These are phyloP conservation scores for Pseudogymnoascus sp. DNA, from an alignment of 2,329 filamentous ascomycete species.

Conservation along the genomic window DNA sequence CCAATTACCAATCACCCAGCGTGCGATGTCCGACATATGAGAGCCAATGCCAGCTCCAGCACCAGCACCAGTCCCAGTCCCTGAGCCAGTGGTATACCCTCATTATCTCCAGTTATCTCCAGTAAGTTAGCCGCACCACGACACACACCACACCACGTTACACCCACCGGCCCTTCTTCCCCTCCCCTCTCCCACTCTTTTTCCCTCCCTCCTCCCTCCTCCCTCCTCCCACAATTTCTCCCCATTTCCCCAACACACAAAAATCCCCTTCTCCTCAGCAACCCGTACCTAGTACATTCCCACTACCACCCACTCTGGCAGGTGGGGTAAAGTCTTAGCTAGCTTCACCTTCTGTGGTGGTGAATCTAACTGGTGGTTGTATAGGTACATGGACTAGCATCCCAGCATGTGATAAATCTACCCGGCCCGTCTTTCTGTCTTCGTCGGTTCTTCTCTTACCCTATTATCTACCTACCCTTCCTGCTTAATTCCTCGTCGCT, in stretches of 20 bases:
- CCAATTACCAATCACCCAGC: no score
- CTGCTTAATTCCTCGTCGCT: no score
- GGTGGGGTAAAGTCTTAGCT: neutral
- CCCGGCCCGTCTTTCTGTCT: neutral
- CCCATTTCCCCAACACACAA: neutral
- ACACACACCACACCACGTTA: neutral
- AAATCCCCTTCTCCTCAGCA: neutral
- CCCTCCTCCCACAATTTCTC: neutral
- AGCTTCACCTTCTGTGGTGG: neutral
- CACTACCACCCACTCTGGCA: neutral
- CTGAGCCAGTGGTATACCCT: no score
- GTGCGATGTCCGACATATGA: no score
- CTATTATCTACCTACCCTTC: no score
- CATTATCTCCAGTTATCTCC: neutral
- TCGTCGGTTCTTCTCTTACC: neutral
- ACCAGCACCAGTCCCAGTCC: no score
- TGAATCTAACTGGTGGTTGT: no score
- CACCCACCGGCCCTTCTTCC: neutral
- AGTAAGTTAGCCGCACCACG: no score
- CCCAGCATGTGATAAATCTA: neutral
- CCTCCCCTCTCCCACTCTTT: neutral
- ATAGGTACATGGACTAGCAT: neutral
- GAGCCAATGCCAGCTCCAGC: no score
- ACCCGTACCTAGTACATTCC: neutral
- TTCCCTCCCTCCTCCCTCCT: no score